phyloP scores from a whole-genome alignment of 2,329 filamentous ascomycete genomes.

The Cyclaneusma minus region DNA sequence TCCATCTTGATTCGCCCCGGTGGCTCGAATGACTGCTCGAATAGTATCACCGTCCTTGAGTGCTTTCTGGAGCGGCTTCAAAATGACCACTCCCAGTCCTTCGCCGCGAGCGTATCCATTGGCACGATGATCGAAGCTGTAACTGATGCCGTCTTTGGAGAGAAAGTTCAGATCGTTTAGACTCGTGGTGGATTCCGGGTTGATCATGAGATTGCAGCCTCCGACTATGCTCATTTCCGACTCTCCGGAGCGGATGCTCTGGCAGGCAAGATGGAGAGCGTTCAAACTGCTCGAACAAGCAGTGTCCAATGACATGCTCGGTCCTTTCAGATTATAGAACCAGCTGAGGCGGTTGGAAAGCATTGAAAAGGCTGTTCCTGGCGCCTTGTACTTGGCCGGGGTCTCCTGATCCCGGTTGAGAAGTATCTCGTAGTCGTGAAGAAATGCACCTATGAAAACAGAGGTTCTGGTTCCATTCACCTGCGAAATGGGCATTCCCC shows the following conservation, averaged over 20 bases:
- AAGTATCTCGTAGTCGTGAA: slow-evolving; percentile 5
- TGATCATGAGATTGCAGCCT: slow-evolving; percentile 7
- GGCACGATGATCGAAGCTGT: slow-evolving; percentile 37
- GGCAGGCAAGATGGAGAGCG: slow-evolving; percentile 33
- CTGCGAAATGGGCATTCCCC: slow-evolving; percentile 6
- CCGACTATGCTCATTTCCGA: slow-evolving; percentile 16
- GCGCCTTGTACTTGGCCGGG: slow-evolving; percentile 10
- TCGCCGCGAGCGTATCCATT: slow-evolving; percentile 51
- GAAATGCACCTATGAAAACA: slow-evolving; percentile 7
- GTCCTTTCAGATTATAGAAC: slow-evolving; percentile 34
- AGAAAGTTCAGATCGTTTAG: neutral
- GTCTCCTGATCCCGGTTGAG: neutral
- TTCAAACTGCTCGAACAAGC: slow-evolving; percentile 40
- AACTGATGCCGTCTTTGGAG: slow-evolving; percentile 29
- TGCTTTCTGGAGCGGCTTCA: slow-evolving; percentile 43
- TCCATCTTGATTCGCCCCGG: slow-evolving; percentile 40
- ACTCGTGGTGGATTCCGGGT: slow-evolving; percentile 9
- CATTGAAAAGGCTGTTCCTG: slow-evolving; percentile 17
- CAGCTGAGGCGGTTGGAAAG: slow-evolving; percentile 37
- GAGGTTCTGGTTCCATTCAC: slow-evolving; percentile 7
- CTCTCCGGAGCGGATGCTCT: slow-evolving; percentile 28
- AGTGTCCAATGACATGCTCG: slow-evolving; percentile 39
- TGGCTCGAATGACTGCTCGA: slow-evolving; percentile 35
- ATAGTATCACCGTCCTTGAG: slow-evolving; percentile 42
- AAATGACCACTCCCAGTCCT: slow-evolving; percentile 37